Conservation (phyloP, 2,329 filamentous ascomycete species). For the Cercospora sp. region DNA sequence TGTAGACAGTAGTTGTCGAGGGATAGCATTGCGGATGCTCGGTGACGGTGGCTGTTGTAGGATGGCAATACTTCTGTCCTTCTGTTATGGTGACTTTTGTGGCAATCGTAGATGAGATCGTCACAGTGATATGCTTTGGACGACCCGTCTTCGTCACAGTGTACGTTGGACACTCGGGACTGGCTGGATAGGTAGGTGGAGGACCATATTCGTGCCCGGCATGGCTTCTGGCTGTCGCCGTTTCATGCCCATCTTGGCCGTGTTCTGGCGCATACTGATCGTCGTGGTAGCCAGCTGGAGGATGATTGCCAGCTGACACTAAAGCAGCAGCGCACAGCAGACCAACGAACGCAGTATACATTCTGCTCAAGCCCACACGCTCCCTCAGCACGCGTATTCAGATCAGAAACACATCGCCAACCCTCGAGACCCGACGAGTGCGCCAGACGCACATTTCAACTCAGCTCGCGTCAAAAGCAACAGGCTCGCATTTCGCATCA, state of each 20-base stretch:
- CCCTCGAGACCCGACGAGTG: neutral
- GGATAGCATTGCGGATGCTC: neutral
- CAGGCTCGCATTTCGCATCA: neutral
- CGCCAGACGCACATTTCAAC: neutral
- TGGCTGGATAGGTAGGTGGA: neutral
- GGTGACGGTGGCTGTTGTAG: neutral
- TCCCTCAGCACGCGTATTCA: neutral
- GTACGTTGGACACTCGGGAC: neutral
- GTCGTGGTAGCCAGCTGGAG: neutral
- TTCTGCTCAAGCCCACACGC: neutral
- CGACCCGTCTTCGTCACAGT: neutral
- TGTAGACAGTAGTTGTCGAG: neutral
- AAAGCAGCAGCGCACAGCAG: neutral
- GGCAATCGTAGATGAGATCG: neutral
- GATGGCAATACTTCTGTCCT: neutral
- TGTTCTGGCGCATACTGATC: neutral
- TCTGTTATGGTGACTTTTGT: neutral
- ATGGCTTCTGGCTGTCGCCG: neutral
- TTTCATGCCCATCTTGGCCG: neutral
- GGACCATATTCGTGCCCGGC: neutral
- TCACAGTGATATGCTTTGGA: neutral
- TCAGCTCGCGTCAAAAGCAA: neutral
- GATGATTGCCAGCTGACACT: neutral
- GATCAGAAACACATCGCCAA: neutral
- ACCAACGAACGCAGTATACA: neutral